A percentile compares a stretch with the other conserved stretches of the same genome.
phyloP scores from a whole-genome alignment of 2,329 filamentous ascomycete species.

The Didymella exigua region DNA sequence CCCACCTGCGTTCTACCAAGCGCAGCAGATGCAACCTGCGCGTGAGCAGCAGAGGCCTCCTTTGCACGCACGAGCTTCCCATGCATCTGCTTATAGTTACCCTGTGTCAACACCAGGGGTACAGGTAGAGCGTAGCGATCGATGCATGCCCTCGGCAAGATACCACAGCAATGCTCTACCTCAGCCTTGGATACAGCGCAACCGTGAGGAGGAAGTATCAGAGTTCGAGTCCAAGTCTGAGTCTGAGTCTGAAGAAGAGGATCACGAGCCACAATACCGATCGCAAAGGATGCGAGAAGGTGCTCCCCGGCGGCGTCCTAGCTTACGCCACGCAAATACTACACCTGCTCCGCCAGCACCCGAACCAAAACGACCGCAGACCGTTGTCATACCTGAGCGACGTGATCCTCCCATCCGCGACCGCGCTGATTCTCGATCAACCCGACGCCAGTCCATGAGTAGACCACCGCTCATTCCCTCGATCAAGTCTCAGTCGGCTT shows the following conservation, averaged over 20 bases:
- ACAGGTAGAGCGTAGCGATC: conserved; percentile 27
- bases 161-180: conserved; percentile 23
- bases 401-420: conserved; percentile 22
- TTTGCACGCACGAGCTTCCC: conserved; percentile 9
- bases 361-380: conserved; percentile 10
- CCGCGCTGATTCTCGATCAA: conserved; percentile 21
- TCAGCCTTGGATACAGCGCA: conserved; percentile 1
- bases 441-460: conserved; percentile 30
- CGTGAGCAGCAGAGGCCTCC: conserved; percentile 23
- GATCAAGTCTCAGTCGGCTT: conserved; percentile 42
- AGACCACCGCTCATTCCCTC: conserved; percentile 44
- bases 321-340: conserved; percentile 34
- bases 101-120: conserved; percentile 19
- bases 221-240: conserved; percentile 20
- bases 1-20: conserved; percentile 8
- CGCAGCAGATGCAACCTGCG: conserved; percentile 19
- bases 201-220: conserved; percentile 1
- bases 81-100: neutral
- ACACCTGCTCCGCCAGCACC: conserved; percentile 14
- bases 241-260: conserved; percentile 12
- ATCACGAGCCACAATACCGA: conserved; percentile 6
- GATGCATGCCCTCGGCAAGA: conserved; percentile 38
- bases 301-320: conserved; percentile 28
- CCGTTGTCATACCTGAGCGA: conserved; percentile 24
- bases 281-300: too few relatives aligned